Conservation (phyloP, 805 yeast species). For the Myxozyma sirexii region DNA sequence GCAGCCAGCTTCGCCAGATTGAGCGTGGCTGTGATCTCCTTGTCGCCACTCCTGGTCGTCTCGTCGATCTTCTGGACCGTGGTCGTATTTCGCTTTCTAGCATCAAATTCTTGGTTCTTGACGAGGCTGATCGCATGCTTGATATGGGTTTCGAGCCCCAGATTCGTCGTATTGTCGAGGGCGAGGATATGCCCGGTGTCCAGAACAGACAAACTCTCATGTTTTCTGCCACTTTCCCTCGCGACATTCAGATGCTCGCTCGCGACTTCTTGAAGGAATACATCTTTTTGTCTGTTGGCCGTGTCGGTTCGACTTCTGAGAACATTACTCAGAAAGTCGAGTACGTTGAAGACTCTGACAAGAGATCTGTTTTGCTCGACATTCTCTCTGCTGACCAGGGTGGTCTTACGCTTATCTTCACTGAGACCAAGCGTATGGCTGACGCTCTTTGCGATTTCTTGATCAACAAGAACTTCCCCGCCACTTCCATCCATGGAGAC, state of each 20-base stretch:
- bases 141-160: constrained; percentile 99
- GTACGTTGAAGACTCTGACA: constrained; percentile 91
- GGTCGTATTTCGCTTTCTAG: constrained; percentile 87
- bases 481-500: constrained; percentile 99
- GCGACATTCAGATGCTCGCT: constrained; percentile 95
- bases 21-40: constrained; percentile 93
- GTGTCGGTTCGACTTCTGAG: constrained; percentile 99
- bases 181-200: constrained; percentile 95
- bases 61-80: constrained; percentile 92
- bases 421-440: constrained; percentile 98
- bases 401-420: constrained; percentile 91
- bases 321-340: constrained; percentile 93
- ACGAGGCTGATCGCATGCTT: constrained; percentile 99
- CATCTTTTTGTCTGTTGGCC: constrained; percentile 94
- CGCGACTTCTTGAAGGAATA: constrained; percentile 95
- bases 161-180: constrained; percentile 96
- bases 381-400: constrained; percentile 74
- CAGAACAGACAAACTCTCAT: constrained; percentile 91
- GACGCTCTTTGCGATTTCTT: constrained; percentile 92
- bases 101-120: constrained; percentile 91
- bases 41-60: constrained; percentile 99
- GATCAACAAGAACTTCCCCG: constrained; percentile 86
- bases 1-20: constrained; percentile 81
- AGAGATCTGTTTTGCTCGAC: constrained; percentile 86
- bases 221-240: constrained; percentile 99